Evolutionary conservation across 2,329 filamentous ascomycete genomes (phyloP), one percentile per base, ranked within the genome.

Genomic region (Fusarium virguliforme): DNA sequence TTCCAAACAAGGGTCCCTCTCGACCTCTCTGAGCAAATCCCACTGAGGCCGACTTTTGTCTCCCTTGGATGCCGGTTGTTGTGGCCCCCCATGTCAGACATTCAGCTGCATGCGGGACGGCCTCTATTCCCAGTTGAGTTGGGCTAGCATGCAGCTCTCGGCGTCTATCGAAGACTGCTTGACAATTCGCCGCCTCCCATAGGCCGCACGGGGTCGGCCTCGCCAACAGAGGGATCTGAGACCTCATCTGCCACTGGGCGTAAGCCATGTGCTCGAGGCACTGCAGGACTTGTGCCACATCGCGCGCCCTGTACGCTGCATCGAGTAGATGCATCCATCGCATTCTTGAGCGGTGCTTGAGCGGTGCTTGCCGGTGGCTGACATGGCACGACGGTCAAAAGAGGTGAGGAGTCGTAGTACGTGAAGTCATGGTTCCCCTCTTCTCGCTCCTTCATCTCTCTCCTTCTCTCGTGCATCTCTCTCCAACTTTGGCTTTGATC

Each of bases 301-400:
- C 35, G 13, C 22, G 28, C 10, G 15, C 10, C 34, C 34, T 55
- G 24, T n/a, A 38, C 18, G 18, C 18, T 18, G 18, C 2, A 18
- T 18, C 18, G 18, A 18, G 18, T 18, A 18, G 18, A 18, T 18
- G 18, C 15, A 24, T 35, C 22, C n/a, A 24, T 55, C 53, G 34
- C 43, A 38, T 34, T 40, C n/a, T n/a, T 13, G 54, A 18, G 18
- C 18, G 18, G 18, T 18, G 18, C 18, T 18, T 18, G 18, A 58
- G 41, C 40, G 41, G 55, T 60, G n/a, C 34, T 51, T 60, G 12
- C 37, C 38, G 43, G 57, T 60, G 57, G 57, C 57, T 60, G 24
- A 24, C 57, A 41, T 51, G 40, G 8, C 26, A 28, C 26, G 40
- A 40, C 18, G 28, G n/a, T 8, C 26, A 13, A 56, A 18, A n/a